Percentiles rank a stretch among this genome's conserved stretches.
phyloP scores from a whole-genome alignment of 2,329 filamentous ascomycete genomes.

The Clathrospora elynae region DNA sequence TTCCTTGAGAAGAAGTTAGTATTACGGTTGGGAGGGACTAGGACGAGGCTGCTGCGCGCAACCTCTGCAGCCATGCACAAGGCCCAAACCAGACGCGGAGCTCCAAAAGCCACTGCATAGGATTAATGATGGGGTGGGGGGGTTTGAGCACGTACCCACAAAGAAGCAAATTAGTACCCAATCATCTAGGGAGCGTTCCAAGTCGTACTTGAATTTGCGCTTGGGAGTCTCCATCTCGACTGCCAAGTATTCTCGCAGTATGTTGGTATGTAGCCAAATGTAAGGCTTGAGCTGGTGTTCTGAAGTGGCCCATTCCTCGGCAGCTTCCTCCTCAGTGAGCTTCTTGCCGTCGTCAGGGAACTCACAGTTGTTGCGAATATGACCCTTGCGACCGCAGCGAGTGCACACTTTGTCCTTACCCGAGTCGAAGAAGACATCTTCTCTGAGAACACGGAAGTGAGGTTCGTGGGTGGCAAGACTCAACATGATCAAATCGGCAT shows the following conservation, averaged over 20 bases:
- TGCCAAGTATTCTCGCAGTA: slow-evolving; percentile 90
- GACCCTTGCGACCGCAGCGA: slow-evolving; percentile 89
- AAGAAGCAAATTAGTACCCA: slow-evolving; percentile 99
- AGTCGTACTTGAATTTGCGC: slow-evolving; percentile 85
- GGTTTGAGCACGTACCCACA: no score
- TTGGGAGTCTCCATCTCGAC: slow-evolving; percentile 84
- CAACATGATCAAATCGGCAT: slow-evolving; percentile 98
- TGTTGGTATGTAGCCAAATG: slow-evolving; percentile 94
- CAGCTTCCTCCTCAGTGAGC: slow-evolving; percentile 79
- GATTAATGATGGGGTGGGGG: no score
- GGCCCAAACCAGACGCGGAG: no score
- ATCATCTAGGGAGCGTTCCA: slow-evolving; percentile 93
- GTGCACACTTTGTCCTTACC: slow-evolving; percentile 82
- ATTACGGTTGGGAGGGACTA: no score
- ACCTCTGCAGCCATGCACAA: no score
- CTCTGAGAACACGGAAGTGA: slow-evolving; percentile 91
- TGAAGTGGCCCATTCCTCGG: slow-evolving; percentile 47
- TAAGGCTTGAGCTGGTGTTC: slow-evolving; percentile 77
- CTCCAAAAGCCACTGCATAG: no score
- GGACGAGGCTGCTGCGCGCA: no score
- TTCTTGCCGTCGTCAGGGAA: slow-evolving; percentile 60
- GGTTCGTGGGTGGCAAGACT: slow-evolving; percentile 96
- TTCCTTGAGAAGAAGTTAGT: no score
- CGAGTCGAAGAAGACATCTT: slow-evolving; percentile 95
- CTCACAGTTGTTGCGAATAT: slow-evolving; percentile 80